Evolutionary conservation across 352 stramenopile genomes (phyloP), one percentile per base, ranked within the genome.

Genomic region (Globisporangium sylvaticum): DNA sequence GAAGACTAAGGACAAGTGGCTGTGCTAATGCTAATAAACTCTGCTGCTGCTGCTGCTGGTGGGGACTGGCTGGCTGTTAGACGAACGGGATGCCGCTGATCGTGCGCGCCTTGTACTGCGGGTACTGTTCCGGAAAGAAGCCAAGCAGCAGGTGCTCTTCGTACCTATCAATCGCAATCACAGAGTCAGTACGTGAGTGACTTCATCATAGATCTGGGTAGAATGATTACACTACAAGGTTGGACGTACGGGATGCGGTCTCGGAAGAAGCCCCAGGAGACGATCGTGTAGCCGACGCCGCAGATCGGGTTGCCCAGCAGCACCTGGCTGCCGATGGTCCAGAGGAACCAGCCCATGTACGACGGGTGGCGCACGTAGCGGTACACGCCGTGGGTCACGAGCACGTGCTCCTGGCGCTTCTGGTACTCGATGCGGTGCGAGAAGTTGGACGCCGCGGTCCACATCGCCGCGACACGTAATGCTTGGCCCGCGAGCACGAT

Each of bases 301-400:
- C 89, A 97, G 20, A 98, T 10, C 20, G 84, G 84, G 72, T 99
- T 99, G 15, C 83, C 87, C 15, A 99, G 72, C 53, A 99, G 64
- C 20, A 99, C 70, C 77, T 99, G 97, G 62, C 90, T 98, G 42
- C 92, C 94, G 53, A 98, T 77, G n/a, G 87, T 96, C 95, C 95
- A 99, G 70, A 95, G 97, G 71, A 97, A 99, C 90, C 97, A 99
- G 70, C 97, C 97, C 52, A 97, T 78, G 75, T 99, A 99, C 27
- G 88, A 97, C 68, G 96, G 96, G 78, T 99, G 97, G 39, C 97
- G 90, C 61, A 99, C 82, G 63, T 87, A 93, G 46, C 77, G 84
- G 73, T 98, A 98, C 52, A 98, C 76, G 68, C 92, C 92, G 75
- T 97, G 75, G 3, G 95, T 99, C 10, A 99, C 88, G 39, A 99